Base-by-base conservation (phyloP, 176 grass and related monocot species). In the Areca catechu region DNA sequence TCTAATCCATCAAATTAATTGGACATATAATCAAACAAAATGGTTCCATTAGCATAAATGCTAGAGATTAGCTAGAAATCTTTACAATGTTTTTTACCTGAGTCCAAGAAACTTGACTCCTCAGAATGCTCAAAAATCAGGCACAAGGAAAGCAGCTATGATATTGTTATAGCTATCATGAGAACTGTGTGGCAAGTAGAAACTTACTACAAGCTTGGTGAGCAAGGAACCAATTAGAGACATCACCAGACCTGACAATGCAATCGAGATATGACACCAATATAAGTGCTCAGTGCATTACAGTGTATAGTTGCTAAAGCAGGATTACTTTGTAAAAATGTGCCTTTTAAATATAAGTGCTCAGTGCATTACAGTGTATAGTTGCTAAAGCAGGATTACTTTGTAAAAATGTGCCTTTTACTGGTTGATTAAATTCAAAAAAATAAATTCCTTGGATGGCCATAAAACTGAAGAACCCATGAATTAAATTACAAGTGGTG, bases 121-220 rank as follows among this genome's bases (percentile, higher is more conserved):
- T 79, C n/a, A 91, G 34, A 56, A 97, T 97, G 21, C 83, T 80
- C 66, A 91, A 71, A 73, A 88, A 91, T 61, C 93, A 97, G 22
- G 75, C 75, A 49, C 87, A 97, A 25, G 93, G 87, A 62, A 91
- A 68, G 34, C 50, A 54, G 59, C 34, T 43, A 43, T 3, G 10
- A 14, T 43, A 43, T 12, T 43, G 34, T 14, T 12, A 43, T 14
- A 43, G 1, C 34, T 43, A 3, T 14, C 2, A 43, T 43, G 14
- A 43, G 10, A 43, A 43, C 7, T 12, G 10, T 19, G 27, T 29
- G 2, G 52, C 51, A 57, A 54, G 4, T 54, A 48, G 49, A 56
- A 62, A 66, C 74, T 82, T 91, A 91, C 92, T 69, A 97, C 83
- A 56, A 97, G 93, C 93, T 91, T 97, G 29, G 83, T 85, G 61